phyloP scores from a whole-genome alignment of 305 asterid species.

The Solanum hybrid region DNA sequence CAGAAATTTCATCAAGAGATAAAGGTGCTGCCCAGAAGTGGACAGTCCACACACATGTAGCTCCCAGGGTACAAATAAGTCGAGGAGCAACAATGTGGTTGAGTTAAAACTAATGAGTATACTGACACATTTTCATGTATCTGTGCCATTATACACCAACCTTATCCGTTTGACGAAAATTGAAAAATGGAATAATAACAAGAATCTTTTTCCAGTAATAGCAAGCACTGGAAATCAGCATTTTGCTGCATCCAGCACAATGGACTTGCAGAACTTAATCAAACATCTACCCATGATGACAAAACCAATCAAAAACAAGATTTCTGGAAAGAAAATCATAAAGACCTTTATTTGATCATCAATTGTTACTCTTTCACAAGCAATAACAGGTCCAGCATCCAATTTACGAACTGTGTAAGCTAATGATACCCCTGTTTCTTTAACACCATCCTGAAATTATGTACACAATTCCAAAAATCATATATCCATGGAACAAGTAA shows the following conservation, averaged over 20 bases:
- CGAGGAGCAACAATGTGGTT: background rate
- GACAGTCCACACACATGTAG: background rate
- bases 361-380: conserved; percentile 45
- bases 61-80: background rate
- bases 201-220: background rate
- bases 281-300: background rate
- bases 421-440: conserved; percentile 90
- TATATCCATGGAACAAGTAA: background rate
- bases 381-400: conserved; percentile 93
- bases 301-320: background rate
- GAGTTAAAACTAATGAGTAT: background rate
- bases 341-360: conserved; percentile 73
- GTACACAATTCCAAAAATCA: background rate
- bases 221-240: background rate
- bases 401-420: conserved; percentile 81
- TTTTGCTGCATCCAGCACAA: background rate
- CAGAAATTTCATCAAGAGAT: conserved; percentile 1
- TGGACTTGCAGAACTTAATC: background rate
- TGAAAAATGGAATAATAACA: background rate
- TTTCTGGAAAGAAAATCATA: background rate
- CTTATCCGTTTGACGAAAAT: background rate
- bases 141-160: background rate
- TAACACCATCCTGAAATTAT: conserved; percentile 66
- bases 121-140: background rate
- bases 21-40: background rate